A percentile compares a stretch with the other conserved stretches of the same genome.
Evolutionary conservation across 1,139 yeast genomes (phyloP).

Genomic region (Candida glucosophila): DNA sequence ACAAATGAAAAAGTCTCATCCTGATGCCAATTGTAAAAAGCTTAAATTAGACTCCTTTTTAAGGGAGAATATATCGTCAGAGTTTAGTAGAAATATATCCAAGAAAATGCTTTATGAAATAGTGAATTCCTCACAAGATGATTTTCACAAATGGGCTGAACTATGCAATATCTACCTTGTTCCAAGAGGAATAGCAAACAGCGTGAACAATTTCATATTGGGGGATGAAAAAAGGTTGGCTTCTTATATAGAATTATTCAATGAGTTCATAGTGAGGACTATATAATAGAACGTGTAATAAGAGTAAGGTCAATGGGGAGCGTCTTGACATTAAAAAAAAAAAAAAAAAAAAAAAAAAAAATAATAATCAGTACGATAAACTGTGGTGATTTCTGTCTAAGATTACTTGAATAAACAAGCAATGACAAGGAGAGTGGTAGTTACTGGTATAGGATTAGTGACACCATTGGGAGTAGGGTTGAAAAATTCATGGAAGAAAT

Average conservation of each 20-base stretch:
- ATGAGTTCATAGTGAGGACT: too few species aligned
- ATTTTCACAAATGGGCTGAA: conserved; percentile 23
- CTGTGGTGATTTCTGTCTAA: too few species aligned
- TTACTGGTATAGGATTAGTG: conserved; percentile 83
- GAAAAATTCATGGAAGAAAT: conserved; percentile 40
- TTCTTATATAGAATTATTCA: conserved; percentile 13
- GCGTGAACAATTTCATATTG: conserved; percentile 29
- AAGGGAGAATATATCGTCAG: conserved; percentile 1
- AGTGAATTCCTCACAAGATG: conserved; percentile 1
- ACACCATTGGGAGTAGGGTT: conserved; percentile 81
- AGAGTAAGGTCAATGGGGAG: too few species aligned
- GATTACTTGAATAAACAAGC: too few species aligned
- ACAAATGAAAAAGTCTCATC: conserved; percentile 11
- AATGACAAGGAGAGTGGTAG: conserved; percentile 56
- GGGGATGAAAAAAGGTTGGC: conserved; percentile 34
- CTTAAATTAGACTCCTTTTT: conserved; percentile 16
- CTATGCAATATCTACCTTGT: conserved; percentile 15
- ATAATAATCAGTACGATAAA: too few species aligned
- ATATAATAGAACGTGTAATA: too few species aligned
- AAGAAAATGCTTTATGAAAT: conserved; percentile 1
- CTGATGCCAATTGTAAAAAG: conserved; percentile 20
- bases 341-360: too few species aligned
- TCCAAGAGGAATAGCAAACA: conserved; percentile 16
- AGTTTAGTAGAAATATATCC: conserved; percentile 1
- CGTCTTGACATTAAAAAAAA: too few species aligned